These are phyloP conservation scores for Blumeria hordei DNA, from an alignment of 2,329 filamentous ascomycete species.

Conservation along the genomic window DNA sequence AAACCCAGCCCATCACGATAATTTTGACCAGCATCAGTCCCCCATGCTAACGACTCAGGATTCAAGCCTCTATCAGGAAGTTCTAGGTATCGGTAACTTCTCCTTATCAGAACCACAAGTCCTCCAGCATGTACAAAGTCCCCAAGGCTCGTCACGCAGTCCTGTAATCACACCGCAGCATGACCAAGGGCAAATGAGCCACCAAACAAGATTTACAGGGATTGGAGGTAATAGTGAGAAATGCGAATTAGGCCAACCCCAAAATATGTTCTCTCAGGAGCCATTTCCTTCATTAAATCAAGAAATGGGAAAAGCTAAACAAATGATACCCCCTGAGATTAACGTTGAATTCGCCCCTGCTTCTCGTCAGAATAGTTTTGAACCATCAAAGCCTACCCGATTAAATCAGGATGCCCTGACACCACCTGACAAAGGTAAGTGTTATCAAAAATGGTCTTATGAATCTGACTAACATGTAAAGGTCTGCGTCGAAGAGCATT, in stretches of 20 bases:
- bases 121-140: conserved; percentile 26
- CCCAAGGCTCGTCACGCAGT: conserved; percentile 54
- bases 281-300: conserved; percentile 22
- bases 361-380: conserved; percentile 39
- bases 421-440: conserved; percentile 47
- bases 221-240: conserved; percentile 15
- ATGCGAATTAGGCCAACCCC: conserved; percentile 21
- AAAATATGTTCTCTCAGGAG: conserved; percentile 28
- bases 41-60: conserved; percentile 59
- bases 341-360: conserved; percentile 81
- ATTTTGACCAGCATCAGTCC: conserved; percentile 57
- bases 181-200: conserved; percentile 29
- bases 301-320: conserved; percentile 42
- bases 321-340: conserved; percentile 82
- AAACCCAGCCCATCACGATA: conserved; percentile 52
- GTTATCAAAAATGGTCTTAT: not conserved
- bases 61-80: conserved; percentile 47
- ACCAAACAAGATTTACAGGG: conserved; percentile 6
- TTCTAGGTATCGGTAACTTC: conserved; percentile 56
- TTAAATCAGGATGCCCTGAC: conserved; percentile 55
- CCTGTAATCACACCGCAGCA: conserved; percentile 41
- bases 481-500: conserved; percentile 15
- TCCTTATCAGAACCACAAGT: conserved; percentile 45
- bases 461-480: conserved; percentile 7
- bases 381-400: conserved; percentile 36